Evolutionary conservation across 257 asterid species (phyloP), one percentile per base, ranked within the genome.

Genomic region (Cruciata laevipes): DNA sequence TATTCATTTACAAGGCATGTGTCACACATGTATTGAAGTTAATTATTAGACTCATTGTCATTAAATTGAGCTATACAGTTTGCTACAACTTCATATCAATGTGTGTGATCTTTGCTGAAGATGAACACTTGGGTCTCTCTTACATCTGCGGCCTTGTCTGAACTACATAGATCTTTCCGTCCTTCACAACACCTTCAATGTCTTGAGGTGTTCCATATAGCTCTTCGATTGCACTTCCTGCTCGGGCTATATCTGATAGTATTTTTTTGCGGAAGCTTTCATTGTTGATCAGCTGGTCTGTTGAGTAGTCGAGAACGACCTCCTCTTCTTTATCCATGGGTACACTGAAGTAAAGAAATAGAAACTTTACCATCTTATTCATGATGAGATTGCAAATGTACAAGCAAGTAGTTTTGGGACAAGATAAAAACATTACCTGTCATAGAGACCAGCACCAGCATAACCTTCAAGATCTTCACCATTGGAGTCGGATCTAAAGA

Each of bases 391-490:
- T 20, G 60, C 2, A 51, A 16, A 51, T 51, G 24, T 44, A 21
- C 40, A 31, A 67, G 13, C 14, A 40, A 9, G 23, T 16, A 9
- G 17, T 42, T 42, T 47, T 47, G 21, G 55, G 20, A 47, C 8
- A 31, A 32, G 38, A 42, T 35, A n/a, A 21, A 49, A 73, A 73
- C 31, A 44, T 73, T 82, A 94, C 99, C 97, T 94, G 67, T 94
- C 99, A 38, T 94, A 94, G 69, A 94, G 97, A 60, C 99, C 99
- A 25, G 99, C 99, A 47, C 97, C 97, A 16, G 97, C 99, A 83
- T 94, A 94, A 66, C 98, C 97, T 84, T 90, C 99, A 40, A 94
- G 85, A 85, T 94, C 99, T 79, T 94, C 99, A 47, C 99, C 99
- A 75, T 94, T 94, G 35, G 99, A 94, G 82, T 94, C 99, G 57